Base-by-base conservation (phyloP, 1,284 basidiomycete species). In the Flammula alnicola region DNA sequence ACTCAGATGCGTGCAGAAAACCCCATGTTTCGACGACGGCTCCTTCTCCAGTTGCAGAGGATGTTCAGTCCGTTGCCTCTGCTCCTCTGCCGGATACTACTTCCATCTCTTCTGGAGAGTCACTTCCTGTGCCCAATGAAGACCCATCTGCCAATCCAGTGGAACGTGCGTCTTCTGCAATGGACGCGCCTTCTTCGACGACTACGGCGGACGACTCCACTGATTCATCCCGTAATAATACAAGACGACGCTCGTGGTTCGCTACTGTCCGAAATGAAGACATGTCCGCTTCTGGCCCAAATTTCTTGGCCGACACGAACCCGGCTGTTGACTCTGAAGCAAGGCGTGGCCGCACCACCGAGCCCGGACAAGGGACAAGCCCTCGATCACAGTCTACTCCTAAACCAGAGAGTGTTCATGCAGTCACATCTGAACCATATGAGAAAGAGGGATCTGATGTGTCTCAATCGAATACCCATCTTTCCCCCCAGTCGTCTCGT, bases 1-100 rank as follows among this genome's bases (percentile, higher is more conserved):
- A 91, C 81, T 79, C 85, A 11, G 91, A 93, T 55, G 88, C 93
- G 1, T 81, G 76, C 17, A 76, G 86, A 52, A 69, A 66, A 39
- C 44, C 56, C 19, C 42, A 45, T 25, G 30, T 35, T 42, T 43
- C 37, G 20, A 43, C 46, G 27, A 44, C 52, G 19, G 61, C 57
- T 10, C 45, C 58, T 11, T 54, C 64, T 27, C 47, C 62, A n/a
- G 41, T 53, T 31, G 35, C 52, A 45, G 63, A 63, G 12, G 71
- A 70, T 6, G 49, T 54, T 7, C 63, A 57, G 46, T 62, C 70
- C 6, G 58, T 63, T 3, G 58, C 56, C 11, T 69, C 71, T 46
- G 65, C 60, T n/a, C 65, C 69, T 31, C 33, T 60, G 22, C 51
- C 60, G 17, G 62, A 61, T 9, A 47, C 57, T 7, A 42, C 37